These are phyloP conservation scores for Solanum hybrid DNA, from an alignment of 305 asterid genomes.

Conservation along the genomic window DNA sequence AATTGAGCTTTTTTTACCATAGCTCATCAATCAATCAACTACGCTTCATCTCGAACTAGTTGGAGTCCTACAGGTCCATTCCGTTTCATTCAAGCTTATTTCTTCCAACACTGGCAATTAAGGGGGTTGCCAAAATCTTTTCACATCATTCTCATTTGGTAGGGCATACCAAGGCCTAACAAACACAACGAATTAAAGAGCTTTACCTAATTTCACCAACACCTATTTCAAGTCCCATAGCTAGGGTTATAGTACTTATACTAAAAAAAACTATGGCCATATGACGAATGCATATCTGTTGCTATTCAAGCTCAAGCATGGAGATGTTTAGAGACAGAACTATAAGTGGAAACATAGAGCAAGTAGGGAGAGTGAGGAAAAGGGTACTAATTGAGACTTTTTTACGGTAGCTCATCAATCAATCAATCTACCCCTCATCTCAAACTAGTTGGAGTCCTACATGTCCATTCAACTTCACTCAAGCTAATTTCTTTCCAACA, in stretches of 20 bases:
- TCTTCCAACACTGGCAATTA: neutral
- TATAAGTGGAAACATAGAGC: neutral
- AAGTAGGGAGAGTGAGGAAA: neutral
- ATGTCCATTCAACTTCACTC: neutral
- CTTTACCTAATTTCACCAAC: neutral
- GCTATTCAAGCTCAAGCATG: neutral
- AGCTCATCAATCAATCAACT: neutral
- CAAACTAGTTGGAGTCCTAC: neutral
- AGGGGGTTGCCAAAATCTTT: neutral
- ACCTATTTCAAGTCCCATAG: neutral
- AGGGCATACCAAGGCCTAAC: neutral
- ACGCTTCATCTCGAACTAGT: neutral
- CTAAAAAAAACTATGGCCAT: neutral
- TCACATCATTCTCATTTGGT: neutral
- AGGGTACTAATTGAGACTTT: neutral
- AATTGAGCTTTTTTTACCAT: neutral
- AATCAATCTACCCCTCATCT: neutral
- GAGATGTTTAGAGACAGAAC: neutral
- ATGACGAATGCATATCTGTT: neutral
- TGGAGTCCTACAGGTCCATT: neutral
- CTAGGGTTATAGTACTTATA: neutral
- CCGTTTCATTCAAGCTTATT: neutral
- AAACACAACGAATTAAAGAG: neutral
- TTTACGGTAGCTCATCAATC: neutral
- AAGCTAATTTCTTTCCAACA: neutral